A percentile compares a stretch with the other conserved stretches of the same genome.
Conservation (phyloP, 768 basidiomycete species). For the Macrocybe gigantea region DNA sequence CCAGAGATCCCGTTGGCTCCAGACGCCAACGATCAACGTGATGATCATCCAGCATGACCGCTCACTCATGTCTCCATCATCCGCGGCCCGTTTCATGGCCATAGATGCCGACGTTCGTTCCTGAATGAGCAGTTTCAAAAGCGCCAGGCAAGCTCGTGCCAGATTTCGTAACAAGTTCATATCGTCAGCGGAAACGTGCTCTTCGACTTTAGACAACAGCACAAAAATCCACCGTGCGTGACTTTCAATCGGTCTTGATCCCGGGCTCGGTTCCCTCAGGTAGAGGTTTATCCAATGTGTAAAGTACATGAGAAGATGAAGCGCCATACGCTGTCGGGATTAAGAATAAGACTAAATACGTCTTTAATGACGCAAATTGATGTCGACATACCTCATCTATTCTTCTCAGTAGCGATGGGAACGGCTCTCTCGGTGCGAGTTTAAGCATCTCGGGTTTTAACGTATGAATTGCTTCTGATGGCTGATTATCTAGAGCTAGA, state of each 20-base stretch:
- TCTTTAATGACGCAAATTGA: slow-evolving; percentile 1
- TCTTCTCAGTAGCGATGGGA: slow-evolving; percentile 45
- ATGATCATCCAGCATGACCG: slow-evolving; percentile 75
- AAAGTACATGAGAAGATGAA: slow-evolving; percentile 83
- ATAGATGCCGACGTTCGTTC: slow-evolving; percentile 10
- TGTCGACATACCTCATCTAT: slow-evolving; percentile 58
- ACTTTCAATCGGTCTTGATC: slow-evolving; percentile 37
- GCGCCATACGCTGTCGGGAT: slow-evolving; percentile 48
- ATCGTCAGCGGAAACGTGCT: slow-evolving; percentile 67
- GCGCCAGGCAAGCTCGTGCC: slow-evolving; percentile 59
- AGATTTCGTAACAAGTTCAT: slow-evolving; percentile 72
- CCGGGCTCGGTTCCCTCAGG: slow-evolving; percentile 36
- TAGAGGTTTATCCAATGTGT: slow-evolving; percentile 72
- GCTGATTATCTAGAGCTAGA: background rate
- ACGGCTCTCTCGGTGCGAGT: slow-evolving; percentile 48
- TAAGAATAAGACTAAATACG: slow-evolving; percentile 7
- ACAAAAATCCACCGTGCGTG: slow-evolving; percentile 79
- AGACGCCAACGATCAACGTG: slow-evolving; percentile 54
- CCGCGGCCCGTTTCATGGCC: slow-evolving; percentile 3
- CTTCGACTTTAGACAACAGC: slow-evolving; percentile 65
- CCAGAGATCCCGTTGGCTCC: slow-evolving; percentile 84
- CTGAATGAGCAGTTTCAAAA: slow-evolving; percentile 34
- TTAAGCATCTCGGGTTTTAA: slow-evolving; percentile 1
- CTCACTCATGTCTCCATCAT: slow-evolving; percentile 21
- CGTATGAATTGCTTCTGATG: background rate